Evolutionary conservation across 345 rosid species (phyloP).

Genomic region (Citrus hindsii): DNA sequence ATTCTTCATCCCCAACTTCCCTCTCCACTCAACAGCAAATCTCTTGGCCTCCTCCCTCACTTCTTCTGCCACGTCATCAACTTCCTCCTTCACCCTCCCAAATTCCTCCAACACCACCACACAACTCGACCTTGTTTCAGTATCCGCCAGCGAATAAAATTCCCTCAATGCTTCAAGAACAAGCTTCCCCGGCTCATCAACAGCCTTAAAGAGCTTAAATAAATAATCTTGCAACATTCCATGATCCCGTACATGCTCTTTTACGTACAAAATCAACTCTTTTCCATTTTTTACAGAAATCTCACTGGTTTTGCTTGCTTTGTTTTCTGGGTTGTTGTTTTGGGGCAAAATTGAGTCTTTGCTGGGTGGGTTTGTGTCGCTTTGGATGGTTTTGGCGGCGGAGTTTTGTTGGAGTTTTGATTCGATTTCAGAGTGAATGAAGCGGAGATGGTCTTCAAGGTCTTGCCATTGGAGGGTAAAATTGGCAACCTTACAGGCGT

Average conservation of each 20-base stretch:
- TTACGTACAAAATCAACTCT: neutral
- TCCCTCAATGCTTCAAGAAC: slow-evolving; percentile 11
- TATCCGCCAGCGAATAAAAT: neutral
- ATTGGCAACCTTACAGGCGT: slow-evolving; percentile 2
- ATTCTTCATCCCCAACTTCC: neutral
- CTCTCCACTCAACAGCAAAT: slow-evolving; percentile 9
- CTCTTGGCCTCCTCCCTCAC: slow-evolving; percentile 7
- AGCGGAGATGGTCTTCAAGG: slow-evolving; percentile 12
- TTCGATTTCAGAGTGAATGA: neutral
- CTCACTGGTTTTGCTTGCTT: too few species aligned
- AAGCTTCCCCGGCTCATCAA: slow-evolving; percentile 3
- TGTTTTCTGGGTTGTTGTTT: neutral
- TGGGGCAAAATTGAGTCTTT: neutral
- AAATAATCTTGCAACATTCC: neutral
- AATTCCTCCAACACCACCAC: slow-evolving; percentile 10
- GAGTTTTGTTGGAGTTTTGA: neutral
- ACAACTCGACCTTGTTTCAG: slow-evolving; percentile 1
- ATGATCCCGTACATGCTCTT: neutral
- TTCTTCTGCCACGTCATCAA: neutral
- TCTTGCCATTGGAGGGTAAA: slow-evolving; percentile 23
- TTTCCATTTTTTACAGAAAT: neutral
- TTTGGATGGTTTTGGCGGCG: neutral
- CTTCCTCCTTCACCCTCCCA: neutral
- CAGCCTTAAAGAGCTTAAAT: neutral
- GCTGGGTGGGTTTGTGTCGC: neutral